phyloP scores from a whole-genome alignment of 371 early-diverging fungal species.

The Apophysomyces trapeziformis region DNA sequence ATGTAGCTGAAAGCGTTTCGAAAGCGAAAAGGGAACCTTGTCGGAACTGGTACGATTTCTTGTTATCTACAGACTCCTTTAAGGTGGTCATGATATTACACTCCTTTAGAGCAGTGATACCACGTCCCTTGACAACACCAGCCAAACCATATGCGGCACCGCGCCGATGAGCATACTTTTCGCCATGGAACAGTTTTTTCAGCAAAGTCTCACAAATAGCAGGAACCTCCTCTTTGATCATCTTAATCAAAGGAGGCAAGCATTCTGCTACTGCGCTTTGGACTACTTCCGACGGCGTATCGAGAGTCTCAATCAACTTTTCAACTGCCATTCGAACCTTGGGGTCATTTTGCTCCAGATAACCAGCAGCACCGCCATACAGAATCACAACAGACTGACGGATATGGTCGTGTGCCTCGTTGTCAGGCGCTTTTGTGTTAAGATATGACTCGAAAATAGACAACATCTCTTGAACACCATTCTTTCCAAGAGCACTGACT shows the following conservation, averaged over 20 bases:
- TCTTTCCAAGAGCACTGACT: constrained; percentile 77
- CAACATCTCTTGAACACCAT: constrained; percentile 66
- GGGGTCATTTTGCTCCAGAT: constrained; percentile 74
- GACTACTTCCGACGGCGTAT: constrained; percentile 95
- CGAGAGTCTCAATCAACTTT: constrained; percentile 86
- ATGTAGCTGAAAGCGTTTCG: constrained; percentile 82
- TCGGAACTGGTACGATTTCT: constrained; percentile 71
- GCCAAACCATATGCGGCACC: constrained; percentile 97
- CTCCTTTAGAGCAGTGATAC: constrained; percentile 86
- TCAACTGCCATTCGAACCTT: constrained; percentile 83
- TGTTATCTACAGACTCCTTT: constrained; percentile 84
- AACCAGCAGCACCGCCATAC: constrained; percentile 90
- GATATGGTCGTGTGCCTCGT: constrained; percentile 75
- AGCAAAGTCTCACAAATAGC: constrained; percentile 69
- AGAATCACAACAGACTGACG: constrained; percentile 92
- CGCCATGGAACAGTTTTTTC: constrained; percentile 69
- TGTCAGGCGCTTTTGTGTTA: constrained; percentile 59
- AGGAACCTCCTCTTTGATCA: constrained; percentile 66
- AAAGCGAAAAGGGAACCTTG: constrained; percentile 96
- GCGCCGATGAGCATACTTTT: constrained; percentile 87
- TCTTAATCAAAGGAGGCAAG: constrained; percentile 89
- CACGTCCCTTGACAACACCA: constrained; percentile 94
- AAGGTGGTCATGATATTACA: constrained; percentile 81
- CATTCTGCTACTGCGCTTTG: constrained; percentile 95
- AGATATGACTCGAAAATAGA: constrained; percentile 81